phyloP scores from a whole-genome alignment of 768 basidiomycete species.

The Mycena haematopus region DNA sequence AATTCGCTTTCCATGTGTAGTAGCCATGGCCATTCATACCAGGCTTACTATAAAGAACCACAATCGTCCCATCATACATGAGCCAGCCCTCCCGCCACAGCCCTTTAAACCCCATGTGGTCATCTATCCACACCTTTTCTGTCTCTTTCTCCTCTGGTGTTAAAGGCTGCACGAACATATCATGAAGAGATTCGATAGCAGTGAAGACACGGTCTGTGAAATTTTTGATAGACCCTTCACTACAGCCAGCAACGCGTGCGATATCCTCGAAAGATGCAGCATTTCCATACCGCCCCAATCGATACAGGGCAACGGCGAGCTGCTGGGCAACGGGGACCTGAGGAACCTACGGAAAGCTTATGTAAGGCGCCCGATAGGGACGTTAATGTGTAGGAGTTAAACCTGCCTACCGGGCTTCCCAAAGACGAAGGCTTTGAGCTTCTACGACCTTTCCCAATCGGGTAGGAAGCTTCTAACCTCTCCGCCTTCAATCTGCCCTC shows the following conservation, averaged over 20 bases:
- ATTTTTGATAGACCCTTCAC: slow-evolving; percentile 38
- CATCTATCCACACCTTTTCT: slow-evolving; percentile 44
- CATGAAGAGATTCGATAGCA: slow-evolving; percentile 40
- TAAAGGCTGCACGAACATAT: slow-evolving; percentile 36
- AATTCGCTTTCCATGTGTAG: slow-evolving; percentile 42
- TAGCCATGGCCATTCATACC: slow-evolving; percentile 42
- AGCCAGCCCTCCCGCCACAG: slow-evolving; percentile 44
- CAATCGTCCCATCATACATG: slow-evolving; percentile 45
- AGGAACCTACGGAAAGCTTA: no score
- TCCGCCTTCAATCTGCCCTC: no score
- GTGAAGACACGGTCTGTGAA: slow-evolving; percentile 38
- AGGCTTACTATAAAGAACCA: slow-evolving; percentile 37
- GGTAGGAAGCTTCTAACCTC: no score
- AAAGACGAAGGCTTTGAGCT: no score
- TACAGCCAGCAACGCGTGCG: slow-evolving; percentile 35
- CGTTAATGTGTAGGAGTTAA: no score
- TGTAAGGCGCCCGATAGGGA: no score
- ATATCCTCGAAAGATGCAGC: slow-evolving; percentile 38
- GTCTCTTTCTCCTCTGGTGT: slow-evolving; percentile 41
- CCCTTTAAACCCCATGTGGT: slow-evolving; percentile 38
- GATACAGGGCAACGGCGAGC: slow-evolving; percentile 38
- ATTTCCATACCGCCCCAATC: slow-evolving; percentile 40
- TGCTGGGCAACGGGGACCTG: slow-evolving; percentile 40
- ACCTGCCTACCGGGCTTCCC: no score
- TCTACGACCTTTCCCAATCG: no score